Evolutionary conservation across 257 asterid species (phyloP).

Genomic region (Penstemon barbatus): DNA sequence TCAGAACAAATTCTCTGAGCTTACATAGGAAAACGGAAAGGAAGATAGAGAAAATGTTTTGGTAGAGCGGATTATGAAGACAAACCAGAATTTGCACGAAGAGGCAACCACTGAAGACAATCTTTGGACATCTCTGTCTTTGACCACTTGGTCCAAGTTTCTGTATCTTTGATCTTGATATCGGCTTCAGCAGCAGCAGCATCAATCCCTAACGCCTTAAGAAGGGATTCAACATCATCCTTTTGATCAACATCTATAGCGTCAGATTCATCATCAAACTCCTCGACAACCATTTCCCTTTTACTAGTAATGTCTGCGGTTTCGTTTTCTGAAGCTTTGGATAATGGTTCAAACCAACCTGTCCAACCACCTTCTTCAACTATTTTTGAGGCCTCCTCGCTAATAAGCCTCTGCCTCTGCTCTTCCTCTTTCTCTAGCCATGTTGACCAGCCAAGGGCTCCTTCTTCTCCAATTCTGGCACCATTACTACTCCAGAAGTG

Average conservation of each 20-base stretch:
- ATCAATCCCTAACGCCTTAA: slow-evolving; percentile 88
- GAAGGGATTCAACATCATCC: slow-evolving; percentile 80
- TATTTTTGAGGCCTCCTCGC: slow-evolving; percentile 55
- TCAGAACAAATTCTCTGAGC: slow-evolving; percentile 1
- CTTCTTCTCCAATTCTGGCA: slow-evolving; percentile 96
- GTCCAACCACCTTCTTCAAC: slow-evolving; percentile 95
- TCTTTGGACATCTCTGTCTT: slow-evolving; percentile 74
- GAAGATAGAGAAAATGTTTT: not conserved
- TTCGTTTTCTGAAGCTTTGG: slow-evolving; percentile 52
- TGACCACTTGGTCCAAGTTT: slow-evolving; percentile 89
- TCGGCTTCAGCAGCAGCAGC: slow-evolving; percentile 72
- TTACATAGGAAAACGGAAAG: not conserved
- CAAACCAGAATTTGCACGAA: slow-evolving; percentile 62
- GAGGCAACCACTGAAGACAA: slow-evolving; percentile 81
- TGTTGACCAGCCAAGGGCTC: slow-evolving; percentile 91
- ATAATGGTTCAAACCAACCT: slow-evolving; percentile 83
- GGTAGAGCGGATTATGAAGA: slow-evolving; percentile 10
- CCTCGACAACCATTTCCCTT: slow-evolving; percentile 47
- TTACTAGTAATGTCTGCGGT: slow-evolving; percentile 38
- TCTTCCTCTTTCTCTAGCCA: slow-evolving; percentile 98
- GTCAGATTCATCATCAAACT: slow-evolving; percentile 56
- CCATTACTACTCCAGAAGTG: slow-evolving; percentile 93
- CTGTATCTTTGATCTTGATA: slow-evolving; percentile 65
- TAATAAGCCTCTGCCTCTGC: slow-evolving; percentile 63
- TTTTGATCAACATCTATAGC: slow-evolving; percentile 49